phyloP scores from a whole-genome alignment of 2,329 filamentous ascomycete genomes.

The Pseudohalonectria lignicola region DNA sequence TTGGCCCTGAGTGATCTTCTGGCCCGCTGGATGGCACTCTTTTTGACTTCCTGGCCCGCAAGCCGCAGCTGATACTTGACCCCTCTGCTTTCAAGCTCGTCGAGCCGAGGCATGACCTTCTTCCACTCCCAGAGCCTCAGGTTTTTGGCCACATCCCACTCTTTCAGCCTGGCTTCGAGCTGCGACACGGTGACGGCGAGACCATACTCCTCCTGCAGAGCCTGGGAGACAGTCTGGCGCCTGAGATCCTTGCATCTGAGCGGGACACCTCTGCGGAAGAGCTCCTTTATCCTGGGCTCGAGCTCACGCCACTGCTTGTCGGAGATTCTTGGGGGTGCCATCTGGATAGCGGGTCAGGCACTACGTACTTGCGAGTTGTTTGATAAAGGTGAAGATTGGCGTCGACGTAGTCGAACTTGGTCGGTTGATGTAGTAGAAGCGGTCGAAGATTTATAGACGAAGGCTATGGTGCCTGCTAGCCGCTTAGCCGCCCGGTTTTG shows the following conservation, averaged over 20 bases:
- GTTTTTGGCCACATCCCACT: not conserved
- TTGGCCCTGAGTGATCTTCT: not conserved
- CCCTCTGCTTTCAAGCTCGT: not conserved
- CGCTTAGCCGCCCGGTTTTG: not conserved
- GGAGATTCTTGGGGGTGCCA: not conserved
- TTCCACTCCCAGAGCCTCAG: slow-evolving; percentile 1
- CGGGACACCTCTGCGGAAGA: not conserved
- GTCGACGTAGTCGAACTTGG: not conserved
- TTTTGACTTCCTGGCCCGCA: not conserved
- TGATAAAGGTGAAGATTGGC: not conserved
- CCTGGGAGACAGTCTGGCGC: not conserved
- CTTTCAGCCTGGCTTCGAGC: not conserved
- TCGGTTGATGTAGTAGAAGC: not conserved
- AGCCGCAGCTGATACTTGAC: not conserved
- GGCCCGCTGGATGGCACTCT: not conserved
- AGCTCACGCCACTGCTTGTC: not conserved
- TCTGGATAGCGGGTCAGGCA: not conserved
- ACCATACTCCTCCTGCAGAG: not conserved
- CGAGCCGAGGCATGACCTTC: not conserved
- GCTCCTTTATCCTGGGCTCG: not conserved
- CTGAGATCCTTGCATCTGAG: slow-evolving; percentile 1
- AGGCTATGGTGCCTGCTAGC: no score
- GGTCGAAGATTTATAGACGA: not conserved
- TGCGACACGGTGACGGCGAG: not conserved
- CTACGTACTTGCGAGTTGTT: no score